Evolutionary conservation across 768 basidiomycete genomes (phyloP), one percentile per base, ranked within the genome.

Genomic region (Russula earlei): DNA sequence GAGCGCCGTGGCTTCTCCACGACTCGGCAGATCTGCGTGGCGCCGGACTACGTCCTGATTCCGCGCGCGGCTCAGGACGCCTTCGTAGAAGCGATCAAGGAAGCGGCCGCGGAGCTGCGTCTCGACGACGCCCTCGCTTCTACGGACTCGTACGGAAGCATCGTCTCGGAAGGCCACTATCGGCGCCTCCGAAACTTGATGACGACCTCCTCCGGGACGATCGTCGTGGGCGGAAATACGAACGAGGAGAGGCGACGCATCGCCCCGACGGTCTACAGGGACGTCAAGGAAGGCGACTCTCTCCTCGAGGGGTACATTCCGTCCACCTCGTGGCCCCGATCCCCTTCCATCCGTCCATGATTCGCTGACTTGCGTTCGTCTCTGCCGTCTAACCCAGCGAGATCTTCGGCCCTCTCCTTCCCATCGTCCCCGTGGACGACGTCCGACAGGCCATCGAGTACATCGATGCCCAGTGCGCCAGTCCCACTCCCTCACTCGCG

Each of bases 321-420:
- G 12, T 15, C 34, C 2, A 19, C 33, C 54, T 2, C 1, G 6
- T 25, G 20, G 3, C 20, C 15, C 22, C 29, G 15, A 45, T 45
- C 10, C 14, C 10, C 34, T 6, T 34, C 22, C 20, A 22, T 25
- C 12, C 4, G 49, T 36, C 25, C 22, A 44, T n/a, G n/a, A n/a
- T 40, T 34, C 2, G 19, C 53, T 50, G 22, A 46, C 27, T 43
- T n/a, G n/a, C 44, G 37, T 41, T 4, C 15, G 11, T 36, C 11
- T n/a, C 3, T 12, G 10, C 4, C 10, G 19, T 48, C 5, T 11
- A 20, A 48, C 29, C 9, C 60, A 87, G 85, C 58, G 87, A 89
- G 65, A 66, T 87, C 3, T 90, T 90, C 60, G 87, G 85, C 0
- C 87, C 87, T 0, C 66, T 89, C 22, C 63, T 89, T 7, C 80